Evolutionary conservation across 2,329 filamentous ascomycete species (phyloP), one percentile per base, ranked within the genome.

Genomic region (Ascochyta lentis): DNA sequence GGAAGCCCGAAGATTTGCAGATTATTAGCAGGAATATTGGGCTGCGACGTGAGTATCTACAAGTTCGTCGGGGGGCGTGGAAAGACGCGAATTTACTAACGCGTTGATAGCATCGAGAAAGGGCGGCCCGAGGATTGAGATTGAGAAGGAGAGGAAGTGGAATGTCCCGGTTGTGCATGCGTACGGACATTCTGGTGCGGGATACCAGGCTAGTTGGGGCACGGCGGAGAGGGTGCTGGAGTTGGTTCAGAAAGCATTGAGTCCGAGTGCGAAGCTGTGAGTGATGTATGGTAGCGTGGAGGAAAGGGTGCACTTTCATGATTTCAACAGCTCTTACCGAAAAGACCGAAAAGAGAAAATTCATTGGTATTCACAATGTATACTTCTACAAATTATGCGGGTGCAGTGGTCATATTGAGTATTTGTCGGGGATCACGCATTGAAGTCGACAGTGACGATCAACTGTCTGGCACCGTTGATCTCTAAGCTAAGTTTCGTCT

Each of bases 21-120:
- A 81, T 96, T 16, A 82, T 96, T 47, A 82, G 91, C 10, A 91
- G 96, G 71, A 89, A 87, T 5, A 92, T 96, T 24, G 93, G 93
- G 0, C 70, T 96, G 68, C 83, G 93, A 59, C 93, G 69, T 72
- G 26, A 68, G 69, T 73, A 10, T 19, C n/a, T 22, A 2, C 33
- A 3, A 51, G 12, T 24, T 23, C 24, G 3, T 35, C 27, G 24
- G 33, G 10, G 8, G 9, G 3, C 13, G 0, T 31, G 29, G 4
- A 15, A 31, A 13, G 12, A 15, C 10, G 6, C 29, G 27, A 35
- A 2, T n/a, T 23, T 35, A 39, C 48, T 51, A 26, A 56, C n/a
- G n/a, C 6, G 12, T 13, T 12, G 7, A 29, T 27, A 73, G 69
- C 92, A 4, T 84, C 87, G 64, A 81, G 93, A 41, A 82, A 86